phyloP scores from a whole-genome alignment of 2,329 filamentous ascomycete genomes.

The Westerdykella aurantiaca region DNA sequence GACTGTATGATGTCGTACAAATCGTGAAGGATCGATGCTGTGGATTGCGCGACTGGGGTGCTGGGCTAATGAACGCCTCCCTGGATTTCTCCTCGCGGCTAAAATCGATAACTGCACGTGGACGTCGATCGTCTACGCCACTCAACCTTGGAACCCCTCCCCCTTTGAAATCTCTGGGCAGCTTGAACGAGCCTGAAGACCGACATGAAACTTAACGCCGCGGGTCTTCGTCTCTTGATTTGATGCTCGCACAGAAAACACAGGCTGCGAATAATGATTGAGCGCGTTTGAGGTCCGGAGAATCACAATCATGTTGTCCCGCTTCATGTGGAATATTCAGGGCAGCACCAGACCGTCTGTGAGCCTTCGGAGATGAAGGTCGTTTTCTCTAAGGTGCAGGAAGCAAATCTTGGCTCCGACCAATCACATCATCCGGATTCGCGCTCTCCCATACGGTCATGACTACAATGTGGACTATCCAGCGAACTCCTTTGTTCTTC shows the following conservation, averaged over 20 bases:
- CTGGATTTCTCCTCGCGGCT: slow-evolving; percentile 14
- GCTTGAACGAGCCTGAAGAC: background rate
- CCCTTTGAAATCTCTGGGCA: no score
- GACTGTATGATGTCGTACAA: background rate
- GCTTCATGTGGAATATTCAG: background rate
- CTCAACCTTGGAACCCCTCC: slow-evolving; percentile 8
- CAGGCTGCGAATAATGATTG: slow-evolving; percentile 1
- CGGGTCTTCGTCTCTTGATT: slow-evolving; percentile 7
- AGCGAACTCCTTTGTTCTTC: background rate
- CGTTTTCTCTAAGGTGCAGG: slow-evolving; percentile 7
- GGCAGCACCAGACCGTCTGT: background rate
- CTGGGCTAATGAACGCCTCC: slow-evolving; percentile 3
- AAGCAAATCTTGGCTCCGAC: slow-evolving; percentile 12
- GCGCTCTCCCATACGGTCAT: background rate
- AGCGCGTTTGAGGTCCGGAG: background rate
- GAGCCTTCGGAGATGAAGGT: background rate
- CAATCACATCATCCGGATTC: slow-evolving; percentile 8
- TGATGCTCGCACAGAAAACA: slow-evolving; percentile 2
- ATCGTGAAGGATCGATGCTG: background rate
- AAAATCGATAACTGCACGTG: slow-evolving; percentile 18
- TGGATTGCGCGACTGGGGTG: slow-evolving; percentile 3
- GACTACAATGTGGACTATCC: background rate
- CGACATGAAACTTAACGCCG: slow-evolving; percentile 6
- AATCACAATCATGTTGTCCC: background rate
- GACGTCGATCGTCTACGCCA: slow-evolving; percentile 15